These are phyloP conservation scores for Epicoccum nigrum DNA, from an alignment of 2,329 filamentous ascomycete genomes.

Conservation along the genomic window DNA sequence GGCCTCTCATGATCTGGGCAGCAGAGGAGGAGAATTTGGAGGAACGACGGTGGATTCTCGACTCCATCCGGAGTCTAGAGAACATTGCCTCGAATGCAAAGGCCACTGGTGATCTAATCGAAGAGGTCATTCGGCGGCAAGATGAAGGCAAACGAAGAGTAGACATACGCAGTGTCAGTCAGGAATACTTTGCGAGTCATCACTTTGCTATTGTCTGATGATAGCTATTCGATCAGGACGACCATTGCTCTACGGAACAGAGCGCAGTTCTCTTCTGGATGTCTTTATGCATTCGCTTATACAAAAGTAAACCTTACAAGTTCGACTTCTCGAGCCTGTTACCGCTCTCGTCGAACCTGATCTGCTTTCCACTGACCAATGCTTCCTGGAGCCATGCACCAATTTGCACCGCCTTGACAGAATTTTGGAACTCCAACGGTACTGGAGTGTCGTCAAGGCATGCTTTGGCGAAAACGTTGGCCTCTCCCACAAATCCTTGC, in stretches of 20 bases:
- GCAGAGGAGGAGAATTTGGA: conserved; percentile 59
- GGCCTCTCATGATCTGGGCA: conserved; percentile 63
- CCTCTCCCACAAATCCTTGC: conserved; percentile 66
- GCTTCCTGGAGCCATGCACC: conserved; percentile 61
- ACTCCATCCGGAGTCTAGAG: conserved; percentile 53
- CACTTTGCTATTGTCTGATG: conserved; percentile 61
- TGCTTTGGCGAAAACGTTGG: conserved; percentile 66
- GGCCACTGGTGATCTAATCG: conserved; percentile 48
- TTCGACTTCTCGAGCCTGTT: conserved; percentile 9
- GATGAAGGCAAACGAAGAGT: conserved; percentile 46
- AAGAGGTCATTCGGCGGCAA: conserved; percentile 49
- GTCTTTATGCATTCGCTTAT: too few species aligned
- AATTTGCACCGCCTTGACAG: conserved; percentile 48
- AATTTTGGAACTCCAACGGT: conserved; percentile 44
- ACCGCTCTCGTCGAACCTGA: conserved; percentile 48
- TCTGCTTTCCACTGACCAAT: conserved; percentile 61
- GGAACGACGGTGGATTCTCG: conserved; percentile 59
- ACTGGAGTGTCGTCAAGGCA: conserved; percentile 60
- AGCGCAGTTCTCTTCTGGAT: too few species aligned
- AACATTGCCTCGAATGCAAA: conserved; percentile 50
- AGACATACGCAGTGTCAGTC: conserved; percentile 49
- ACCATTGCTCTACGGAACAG: too few species aligned
- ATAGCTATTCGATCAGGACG: not conserved
- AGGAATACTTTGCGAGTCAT: conserved; percentile 57
- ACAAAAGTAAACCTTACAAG: too few species aligned